These are phyloP conservation scores for Tulasnella sp. DNA, from an alignment of 768 basidiomycete species.

Conservation along the genomic window DNA sequence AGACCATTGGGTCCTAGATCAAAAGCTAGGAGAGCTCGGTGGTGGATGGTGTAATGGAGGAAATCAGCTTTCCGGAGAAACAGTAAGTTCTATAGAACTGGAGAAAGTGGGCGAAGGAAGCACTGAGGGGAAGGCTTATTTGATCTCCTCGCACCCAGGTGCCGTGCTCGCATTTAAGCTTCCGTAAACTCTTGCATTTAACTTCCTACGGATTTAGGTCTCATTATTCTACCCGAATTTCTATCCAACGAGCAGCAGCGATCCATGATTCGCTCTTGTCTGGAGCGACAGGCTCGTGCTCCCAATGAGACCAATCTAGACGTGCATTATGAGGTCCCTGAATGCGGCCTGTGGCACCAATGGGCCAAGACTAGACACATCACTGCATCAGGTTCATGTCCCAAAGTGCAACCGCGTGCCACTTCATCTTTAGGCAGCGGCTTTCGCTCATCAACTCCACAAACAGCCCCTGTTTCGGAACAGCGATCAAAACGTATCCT, in stretches of 20 bases:
- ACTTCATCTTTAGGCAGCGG: neutral
- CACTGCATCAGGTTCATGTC: neutral
- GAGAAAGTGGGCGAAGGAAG: slow-evolving; percentile 16
- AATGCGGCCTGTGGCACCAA: slow-evolving; percentile 65
- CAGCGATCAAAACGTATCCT: slow-evolving; percentile 41
- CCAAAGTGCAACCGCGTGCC: neutral
- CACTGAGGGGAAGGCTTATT: neutral
- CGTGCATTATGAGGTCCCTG: slow-evolving; percentile 69
- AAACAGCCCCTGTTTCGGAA: slow-evolving; percentile 29
- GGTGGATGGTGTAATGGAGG: slow-evolving; percentile 33
- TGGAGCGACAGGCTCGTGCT: slow-evolving; percentile 58
- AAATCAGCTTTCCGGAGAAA: neutral
- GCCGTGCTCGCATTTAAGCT: neutral
- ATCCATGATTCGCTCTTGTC: slow-evolving; percentile 56
- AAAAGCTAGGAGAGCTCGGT: slow-evolving; percentile 33
- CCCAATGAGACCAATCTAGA: slow-evolving; percentile 90
- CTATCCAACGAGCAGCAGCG: slow-evolving; percentile 53
- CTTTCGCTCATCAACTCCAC: neutral
- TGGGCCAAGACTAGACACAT: slow-evolving; percentile 15
- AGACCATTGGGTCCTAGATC: slow-evolving; percentile 47
- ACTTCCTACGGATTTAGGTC: slow-evolving; percentile 39
- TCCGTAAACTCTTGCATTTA: neutral
- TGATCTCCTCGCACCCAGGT: neutral
- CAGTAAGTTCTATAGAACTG: slow-evolving; percentile 11
- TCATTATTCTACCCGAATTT: slow-evolving; percentile 73